Percentiles rank a stretch among this genome's conserved stretches.
These are phyloP conservation scores for Ascochyta clinopodiicola DNA, from an alignment of 2,329 filamentous ascomycete species.

Conservation along the genomic window DNA sequence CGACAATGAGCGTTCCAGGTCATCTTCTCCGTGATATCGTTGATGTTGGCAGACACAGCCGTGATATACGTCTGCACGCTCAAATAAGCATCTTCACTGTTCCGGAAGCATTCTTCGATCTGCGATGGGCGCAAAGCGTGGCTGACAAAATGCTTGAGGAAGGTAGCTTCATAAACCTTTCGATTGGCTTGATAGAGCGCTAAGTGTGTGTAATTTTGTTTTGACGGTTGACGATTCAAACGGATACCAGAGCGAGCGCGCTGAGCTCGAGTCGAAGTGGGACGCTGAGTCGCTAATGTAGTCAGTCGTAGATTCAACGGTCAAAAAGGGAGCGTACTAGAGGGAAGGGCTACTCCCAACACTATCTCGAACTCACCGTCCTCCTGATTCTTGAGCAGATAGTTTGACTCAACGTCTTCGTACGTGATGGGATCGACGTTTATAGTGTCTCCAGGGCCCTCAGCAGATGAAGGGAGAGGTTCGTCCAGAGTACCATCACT, in stretches of 20 bases:
- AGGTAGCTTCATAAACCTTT: slow-evolving; percentile 32
- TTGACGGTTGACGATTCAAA: slow-evolving; percentile 22
- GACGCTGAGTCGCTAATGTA: neutral
- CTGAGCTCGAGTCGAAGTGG: slow-evolving; percentile 9
- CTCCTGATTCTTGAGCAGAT: neutral
- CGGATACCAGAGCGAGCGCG: slow-evolving; percentile 12
- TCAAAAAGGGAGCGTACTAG: slow-evolving; percentile 6
- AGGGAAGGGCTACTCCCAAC: slow-evolving; percentile 4
- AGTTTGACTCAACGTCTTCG: neutral
- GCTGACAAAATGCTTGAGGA: slow-evolving; percentile 28
- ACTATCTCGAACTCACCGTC: slow-evolving; percentile 3
- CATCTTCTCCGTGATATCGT: slow-evolving; percentile 29
- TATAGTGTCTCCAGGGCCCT: neutral
- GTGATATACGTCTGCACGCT: slow-evolving; percentile 24
- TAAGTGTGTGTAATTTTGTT: slow-evolving; percentile 28
- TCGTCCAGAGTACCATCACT: slow-evolving; percentile 27
- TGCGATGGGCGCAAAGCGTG: slow-evolving; percentile 29
- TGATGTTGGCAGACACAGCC: slow-evolving; percentile 23
- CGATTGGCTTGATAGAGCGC: slow-evolving; percentile 35
- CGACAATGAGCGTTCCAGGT: slow-evolving; percentile 33
- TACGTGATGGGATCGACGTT: neutral
- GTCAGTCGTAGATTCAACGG: neutral
- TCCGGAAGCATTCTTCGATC: slow-evolving; percentile 18
- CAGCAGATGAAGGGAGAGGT: neutral
- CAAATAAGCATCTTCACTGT: neutral